A percentile compares a stretch with the other conserved stretches of the same genome.
Evolutionary conservation across 2,329 filamentous ascomycete species (phyloP).

Genomic region (Paecilomyces sp.): DNA sequence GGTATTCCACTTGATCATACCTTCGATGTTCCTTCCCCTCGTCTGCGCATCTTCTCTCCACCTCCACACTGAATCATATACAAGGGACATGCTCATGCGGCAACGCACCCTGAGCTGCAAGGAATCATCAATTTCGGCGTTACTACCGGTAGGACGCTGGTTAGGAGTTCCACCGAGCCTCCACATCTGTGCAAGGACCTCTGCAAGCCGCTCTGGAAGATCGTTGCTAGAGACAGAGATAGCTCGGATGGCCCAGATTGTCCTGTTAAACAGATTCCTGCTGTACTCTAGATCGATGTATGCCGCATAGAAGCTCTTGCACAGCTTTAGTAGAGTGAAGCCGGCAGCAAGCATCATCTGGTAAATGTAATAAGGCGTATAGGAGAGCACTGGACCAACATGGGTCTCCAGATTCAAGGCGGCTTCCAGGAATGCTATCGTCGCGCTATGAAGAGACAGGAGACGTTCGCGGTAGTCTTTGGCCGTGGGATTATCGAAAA

Average conservation of each 20-base stretch:
- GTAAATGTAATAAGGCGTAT: slow-evolving; percentile 56
- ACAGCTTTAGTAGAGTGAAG: slow-evolving; percentile 57
- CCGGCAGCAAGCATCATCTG: slow-evolving; percentile 61
- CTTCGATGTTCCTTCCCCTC: slow-evolving; percentile 63
- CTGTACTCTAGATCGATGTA: slow-evolving; percentile 51
- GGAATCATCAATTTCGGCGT: slow-evolving; percentile 32
- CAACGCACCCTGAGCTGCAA: slow-evolving; percentile 59
- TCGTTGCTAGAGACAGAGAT: slow-evolving; percentile 58
- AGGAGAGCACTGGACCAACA: slow-evolving; percentile 42
- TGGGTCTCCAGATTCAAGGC: slow-evolving; percentile 38
- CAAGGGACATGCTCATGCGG: slow-evolving; percentile 60
- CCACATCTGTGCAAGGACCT: slow-evolving; percentile 61
- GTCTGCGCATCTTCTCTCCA: slow-evolving; percentile 62
- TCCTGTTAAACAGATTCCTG: slow-evolving; percentile 51
- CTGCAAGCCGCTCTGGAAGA: slow-evolving; percentile 55
- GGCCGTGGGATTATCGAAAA: slow-evolving; percentile 42
- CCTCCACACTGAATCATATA: slow-evolving; percentile 62
- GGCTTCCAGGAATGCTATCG: slow-evolving; percentile 40
- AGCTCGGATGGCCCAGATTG: slow-evolving; percentile 52
- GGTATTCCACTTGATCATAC: slow-evolving; percentile 42
- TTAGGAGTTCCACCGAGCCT: slow-evolving; percentile 37
- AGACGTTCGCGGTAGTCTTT: slow-evolving; percentile 41
- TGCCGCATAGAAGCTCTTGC: slow-evolving; percentile 57
- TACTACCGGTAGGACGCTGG: slow-evolving; percentile 18
- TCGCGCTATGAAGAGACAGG: slow-evolving; percentile 38